Evolutionary conservation across 768 basidiomycete species (phyloP).

Genomic region (Rossbeevera mucosa): DNA sequence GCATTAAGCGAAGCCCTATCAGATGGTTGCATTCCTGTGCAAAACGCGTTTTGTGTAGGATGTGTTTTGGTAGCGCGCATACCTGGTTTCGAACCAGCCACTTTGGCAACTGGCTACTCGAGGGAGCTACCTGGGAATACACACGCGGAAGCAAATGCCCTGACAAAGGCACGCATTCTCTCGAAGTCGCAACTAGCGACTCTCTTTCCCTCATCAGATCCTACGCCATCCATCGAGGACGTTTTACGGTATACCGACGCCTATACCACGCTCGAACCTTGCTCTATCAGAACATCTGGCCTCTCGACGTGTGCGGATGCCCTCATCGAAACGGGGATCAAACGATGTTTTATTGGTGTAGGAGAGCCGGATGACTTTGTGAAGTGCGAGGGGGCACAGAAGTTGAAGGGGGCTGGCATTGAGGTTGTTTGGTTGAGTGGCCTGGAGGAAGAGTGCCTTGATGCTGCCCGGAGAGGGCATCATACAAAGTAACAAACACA

Average conservation of each 20-base stretch:
- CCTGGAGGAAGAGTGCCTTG: constrained; percentile 76
- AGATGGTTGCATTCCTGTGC: constrained; percentile 58
- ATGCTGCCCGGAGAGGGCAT: constrained; percentile 66
- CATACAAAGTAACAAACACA: background rate
- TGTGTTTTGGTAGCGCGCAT: constrained; percentile 60
- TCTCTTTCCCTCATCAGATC: constrained; percentile 36
- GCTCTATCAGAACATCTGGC: constrained; percentile 85
- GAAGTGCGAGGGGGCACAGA: constrained; percentile 79
- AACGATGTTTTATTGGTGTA: constrained; percentile 81
- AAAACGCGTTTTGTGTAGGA: constrained; percentile 89
- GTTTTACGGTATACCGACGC: constrained; percentile 62
- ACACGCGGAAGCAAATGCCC: constrained; percentile 93
- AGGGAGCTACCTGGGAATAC: constrained; percentile 92
- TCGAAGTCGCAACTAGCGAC: constrained; percentile 40
- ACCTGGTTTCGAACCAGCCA: constrained; percentile 40
- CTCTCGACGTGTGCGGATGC: constrained; percentile 82
- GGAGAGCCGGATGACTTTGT: constrained; percentile 95
- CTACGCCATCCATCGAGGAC: constrained; percentile 35
- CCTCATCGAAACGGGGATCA: constrained; percentile 65
- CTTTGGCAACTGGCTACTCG: constrained; percentile 81
- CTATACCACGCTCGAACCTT: constrained; percentile 97
- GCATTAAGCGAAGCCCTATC: constrained; percentile 63
- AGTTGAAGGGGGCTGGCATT: constrained; percentile 64
- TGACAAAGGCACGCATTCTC: constrained; percentile 61
- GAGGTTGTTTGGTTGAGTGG: constrained; percentile 72